Conservation (phyloP, 805 yeast species). For the Cyberlindnera xishuangbannaensis region DNA sequence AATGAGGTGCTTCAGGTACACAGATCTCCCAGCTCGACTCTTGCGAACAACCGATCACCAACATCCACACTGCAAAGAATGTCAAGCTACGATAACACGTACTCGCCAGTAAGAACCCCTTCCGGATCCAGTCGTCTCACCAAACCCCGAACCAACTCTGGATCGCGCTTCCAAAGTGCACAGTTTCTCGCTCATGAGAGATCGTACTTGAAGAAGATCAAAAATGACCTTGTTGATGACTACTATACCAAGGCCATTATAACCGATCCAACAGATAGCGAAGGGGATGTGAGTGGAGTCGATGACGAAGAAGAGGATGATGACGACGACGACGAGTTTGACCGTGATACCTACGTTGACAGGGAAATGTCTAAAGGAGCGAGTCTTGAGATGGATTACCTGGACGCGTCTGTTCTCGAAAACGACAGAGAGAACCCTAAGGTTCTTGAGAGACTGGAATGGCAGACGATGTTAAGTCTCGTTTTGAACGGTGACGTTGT, state of each 20-base stretch:
- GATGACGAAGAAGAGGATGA: slow-evolving; percentile 19
- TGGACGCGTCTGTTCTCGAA: slow-evolving; percentile 18
- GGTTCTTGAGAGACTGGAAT: slow-evolving; percentile 76
- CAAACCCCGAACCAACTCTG: slow-evolving; percentile 19
- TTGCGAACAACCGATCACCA: slow-evolving; percentile 16
- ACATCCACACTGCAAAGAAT: slow-evolving; percentile 16
- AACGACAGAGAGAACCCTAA: slow-evolving; percentile 26
- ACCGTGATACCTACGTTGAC: slow-evolving; percentile 8
- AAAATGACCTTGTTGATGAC: slow-evolving; percentile 59
- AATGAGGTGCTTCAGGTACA: slow-evolving; percentile 10
- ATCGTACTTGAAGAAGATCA: slow-evolving; percentile 56
- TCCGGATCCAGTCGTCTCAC: slow-evolving; percentile 16
- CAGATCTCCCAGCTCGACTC: slow-evolving; percentile 19
- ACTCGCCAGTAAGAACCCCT: slow-evolving; percentile 24
- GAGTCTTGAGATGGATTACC: slow-evolving; percentile 42
- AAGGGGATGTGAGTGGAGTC: slow-evolving; percentile 25
- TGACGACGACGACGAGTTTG: slow-evolving; percentile 27
- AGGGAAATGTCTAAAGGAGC: slow-evolving; percentile 30
- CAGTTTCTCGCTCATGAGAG: slow-evolving; percentile 50
- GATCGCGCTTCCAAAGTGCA: slow-evolving; percentile 20
- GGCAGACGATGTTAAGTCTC: slow-evolving; percentile 91
- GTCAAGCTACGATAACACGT: slow-evolving; percentile 16
- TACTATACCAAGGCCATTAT: slow-evolving; percentile 65
- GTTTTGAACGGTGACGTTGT: slow-evolving; percentile 96
- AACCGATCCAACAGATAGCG: slow-evolving; percentile 32